These are phyloP conservation scores for Pseudofabraea citricarpa DNA, from an alignment of 2,329 filamentous ascomycete species.

Conservation along the genomic window DNA sequence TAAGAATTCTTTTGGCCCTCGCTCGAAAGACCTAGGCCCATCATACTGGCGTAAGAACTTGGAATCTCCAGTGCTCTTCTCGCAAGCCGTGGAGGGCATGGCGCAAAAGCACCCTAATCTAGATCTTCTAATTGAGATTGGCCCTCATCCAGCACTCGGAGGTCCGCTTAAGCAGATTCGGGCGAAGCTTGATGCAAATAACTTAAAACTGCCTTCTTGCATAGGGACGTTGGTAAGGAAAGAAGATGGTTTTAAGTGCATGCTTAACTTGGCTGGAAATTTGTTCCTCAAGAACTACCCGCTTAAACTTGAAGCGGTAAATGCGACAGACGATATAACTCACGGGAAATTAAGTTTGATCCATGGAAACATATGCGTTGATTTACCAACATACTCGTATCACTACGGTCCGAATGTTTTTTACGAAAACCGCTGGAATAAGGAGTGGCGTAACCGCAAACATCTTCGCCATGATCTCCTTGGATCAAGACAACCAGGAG, in stretches of 20 bases:
- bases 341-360: conserved; percentile 6
- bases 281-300: conserved; percentile 5
- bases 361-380: too few species aligned
- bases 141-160: conserved; percentile 11
- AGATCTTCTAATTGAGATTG: conserved; percentile 14
- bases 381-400: conserved; percentile 42
- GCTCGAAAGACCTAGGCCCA: too few species aligned
- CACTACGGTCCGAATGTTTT: conserved; percentile 43
- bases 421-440: conserved; percentile 44
- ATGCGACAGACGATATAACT: too few species aligned
- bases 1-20: too few species aligned
- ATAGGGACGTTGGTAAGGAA: conserved; percentile 6
- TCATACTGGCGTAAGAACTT: conserved; percentile 14
- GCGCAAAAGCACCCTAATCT: background rate
- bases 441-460: conserved; percentile 33
- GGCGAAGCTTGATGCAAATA: background rate
- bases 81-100: background rate
- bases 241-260: background rate
- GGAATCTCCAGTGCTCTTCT: conserved; percentile 10
- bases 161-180: conserved; percentile 10
- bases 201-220: conserved; percentile 4
- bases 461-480: conserved; percentile 32
- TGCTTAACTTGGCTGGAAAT: conserved; percentile 6
- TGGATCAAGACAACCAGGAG: conserved; percentile 24
- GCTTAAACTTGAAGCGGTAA: conserved; percentile 6